Conservation (phyloP, 164 flowering plant species). For the Annona squamosa region DNA sequence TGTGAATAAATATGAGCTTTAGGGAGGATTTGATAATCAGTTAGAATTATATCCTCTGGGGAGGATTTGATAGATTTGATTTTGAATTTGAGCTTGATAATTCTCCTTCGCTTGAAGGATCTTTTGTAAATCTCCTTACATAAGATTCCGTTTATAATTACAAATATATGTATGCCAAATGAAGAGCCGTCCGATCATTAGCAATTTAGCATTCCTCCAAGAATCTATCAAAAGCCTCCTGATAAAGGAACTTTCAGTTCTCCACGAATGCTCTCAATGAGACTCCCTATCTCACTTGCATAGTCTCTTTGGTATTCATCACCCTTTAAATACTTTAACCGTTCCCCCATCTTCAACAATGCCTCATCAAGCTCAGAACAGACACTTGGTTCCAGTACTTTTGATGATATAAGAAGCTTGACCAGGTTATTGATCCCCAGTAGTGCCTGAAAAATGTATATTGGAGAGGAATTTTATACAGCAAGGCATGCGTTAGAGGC, state of each 20-base stretch:
- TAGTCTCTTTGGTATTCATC: slow-evolving; percentile 56
- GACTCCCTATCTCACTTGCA: slow-evolving; percentile 56
- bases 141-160: no score
- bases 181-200: no score
- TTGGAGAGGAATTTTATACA: neutral
- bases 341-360: slow-evolving; percentile 48
- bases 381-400: slow-evolving; percentile 50
- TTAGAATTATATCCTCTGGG: no score
- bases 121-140: no score
- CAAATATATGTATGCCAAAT: no score
- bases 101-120: no score
- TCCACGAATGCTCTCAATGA: slow-evolving; percentile 59
- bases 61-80: no score
- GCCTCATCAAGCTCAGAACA: slow-evolving; percentile 57
- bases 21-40: no score
- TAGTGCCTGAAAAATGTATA: slow-evolving; percentile 48
- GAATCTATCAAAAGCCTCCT: neutral
- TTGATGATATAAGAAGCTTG: slow-evolving; percentile 38
- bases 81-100: no score
- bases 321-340: slow-evolving; percentile 40
- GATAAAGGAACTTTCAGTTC: slow-evolving; percentile 45
- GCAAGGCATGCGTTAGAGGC: neutral
- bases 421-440: slow-evolving; percentile 60
- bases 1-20: no score
- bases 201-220: neutral